phyloP scores from a whole-genome alignment of 2,329 filamentous ascomycete species.

The Calonectria honghensis region DNA sequence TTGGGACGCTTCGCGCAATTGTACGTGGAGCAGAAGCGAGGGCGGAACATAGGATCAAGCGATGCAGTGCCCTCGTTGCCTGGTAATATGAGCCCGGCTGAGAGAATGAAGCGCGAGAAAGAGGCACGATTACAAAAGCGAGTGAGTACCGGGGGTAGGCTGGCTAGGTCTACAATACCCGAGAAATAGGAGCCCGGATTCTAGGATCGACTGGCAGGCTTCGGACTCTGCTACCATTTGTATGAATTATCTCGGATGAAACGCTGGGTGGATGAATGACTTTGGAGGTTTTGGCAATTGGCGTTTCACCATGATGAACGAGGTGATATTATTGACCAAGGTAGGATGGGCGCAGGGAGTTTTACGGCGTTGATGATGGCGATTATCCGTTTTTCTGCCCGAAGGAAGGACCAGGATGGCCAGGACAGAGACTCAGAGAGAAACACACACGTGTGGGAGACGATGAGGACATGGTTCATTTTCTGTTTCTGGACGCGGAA shows the following conservation, averaged over 20 bases:
- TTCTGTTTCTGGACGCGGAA: constrained; percentile 31
- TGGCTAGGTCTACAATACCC: constrained; percentile 79
- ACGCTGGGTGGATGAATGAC: constrained; percentile 48
- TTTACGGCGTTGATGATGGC: constrained; percentile 50
- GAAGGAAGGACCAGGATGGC: constrained; percentile 31
- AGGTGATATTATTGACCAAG: constrained; percentile 49
- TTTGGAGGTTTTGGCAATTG: constrained; percentile 43
- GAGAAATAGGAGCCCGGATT: constrained; percentile 72
- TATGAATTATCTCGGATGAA: constrained; percentile 56
- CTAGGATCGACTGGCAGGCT: constrained; percentile 62
- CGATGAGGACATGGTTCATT: constrained; percentile 36
- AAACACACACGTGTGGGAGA: constrained; percentile 42
- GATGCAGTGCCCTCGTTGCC: constrained; percentile 80
- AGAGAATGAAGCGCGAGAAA: constrained; percentile 76
- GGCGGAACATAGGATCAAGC: constrained; percentile 66
- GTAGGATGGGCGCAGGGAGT: constrained; percentile 51
- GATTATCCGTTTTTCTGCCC: constrained; percentile 35
- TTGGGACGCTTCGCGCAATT: constrained; percentile 86
- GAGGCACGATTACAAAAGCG: constrained; percentile 85
- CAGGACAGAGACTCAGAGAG: constrained; percentile 31
- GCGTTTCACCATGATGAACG: constrained; percentile 48
- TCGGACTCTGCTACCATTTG: constrained; percentile 62
- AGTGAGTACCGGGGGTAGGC: constrained; percentile 84
- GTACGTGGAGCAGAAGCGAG: constrained; percentile 88
- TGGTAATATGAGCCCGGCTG: constrained; percentile 62